Evolutionary conservation across 371 early-diverging fungal species (phyloP), one percentile per base, ranked within the genome.

Genomic region (Funneliformis caledonium): DNA sequence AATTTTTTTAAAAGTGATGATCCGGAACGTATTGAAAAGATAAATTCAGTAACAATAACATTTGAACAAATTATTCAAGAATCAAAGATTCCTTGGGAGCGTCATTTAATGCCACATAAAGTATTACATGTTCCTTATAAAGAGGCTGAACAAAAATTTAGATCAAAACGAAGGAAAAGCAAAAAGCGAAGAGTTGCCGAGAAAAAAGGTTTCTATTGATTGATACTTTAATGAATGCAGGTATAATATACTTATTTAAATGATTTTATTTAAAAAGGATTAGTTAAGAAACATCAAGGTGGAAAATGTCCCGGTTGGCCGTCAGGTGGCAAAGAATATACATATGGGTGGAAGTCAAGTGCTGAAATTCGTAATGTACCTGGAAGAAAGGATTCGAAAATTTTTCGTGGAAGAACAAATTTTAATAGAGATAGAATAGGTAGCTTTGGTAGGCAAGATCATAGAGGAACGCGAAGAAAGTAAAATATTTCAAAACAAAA

Each of bases 51-150:
- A 12, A 8, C 22, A n/a, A n/a, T 76, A 52, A 78, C 78, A 19
- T 64, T 68, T 19, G 31, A 67, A 50, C 31, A 78, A 52, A 42
- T 78, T 33, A 64, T 78, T 16, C 43, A 47, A 26, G 48, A 78
- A 56, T 78, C 78, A 10, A 78, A 78, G 68, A 78, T 78, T 59
- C 78, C 78, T 11, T 78, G 78, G 64, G 78, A 68, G 48, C 67
- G 78, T 22, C 48, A 68, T 78, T 68, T 78, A 50, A 19, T 50
- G 22, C 68, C 50, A 33, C 68, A 78, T 52, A 78, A 78, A 68
- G 78, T 78, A 26, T 45, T 78, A 50, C 26, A 78, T 52, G 78
- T 78, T 2, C 52, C 67, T 37, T 65, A 1, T 26, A 48, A 78
- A 22, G 37, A 68, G 5, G 10, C 14, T 5, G n/a, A 47, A 47